Evolutionary conservation across 768 basidiomycete genomes (phyloP).

Genomic region (Lenzites betulinus): DNA sequence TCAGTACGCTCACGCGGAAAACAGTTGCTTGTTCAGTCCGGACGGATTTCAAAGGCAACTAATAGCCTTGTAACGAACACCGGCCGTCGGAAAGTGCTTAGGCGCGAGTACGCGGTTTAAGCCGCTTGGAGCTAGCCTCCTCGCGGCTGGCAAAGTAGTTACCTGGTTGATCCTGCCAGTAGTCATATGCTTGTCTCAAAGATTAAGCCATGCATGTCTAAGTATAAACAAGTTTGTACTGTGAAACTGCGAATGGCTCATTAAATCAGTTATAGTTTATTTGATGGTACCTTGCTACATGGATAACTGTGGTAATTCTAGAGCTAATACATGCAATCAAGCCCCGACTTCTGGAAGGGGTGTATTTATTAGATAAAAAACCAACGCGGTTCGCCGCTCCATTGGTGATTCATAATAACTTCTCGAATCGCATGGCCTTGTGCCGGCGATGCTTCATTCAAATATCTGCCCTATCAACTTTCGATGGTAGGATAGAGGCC

Average conservation of each 20-base stretch:
- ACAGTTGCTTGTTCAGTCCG: conserved; percentile 20
- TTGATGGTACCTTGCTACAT: conserved; percentile 76
- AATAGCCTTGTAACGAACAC: conserved; percentile 24
- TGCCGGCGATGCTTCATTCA: conserved; percentile 69
- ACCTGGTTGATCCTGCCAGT: conserved; percentile 86
- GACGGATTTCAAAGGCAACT: conserved; percentile 21
- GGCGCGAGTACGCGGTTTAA: conserved; percentile 17
- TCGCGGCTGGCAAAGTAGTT: conserved; percentile 51
- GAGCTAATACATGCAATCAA: conserved; percentile 75
- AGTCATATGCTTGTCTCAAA: conserved; percentile 85
- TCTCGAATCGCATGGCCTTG: conserved; percentile 73
- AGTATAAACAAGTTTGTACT: conserved; percentile 73
- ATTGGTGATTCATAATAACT: conserved; percentile 79
- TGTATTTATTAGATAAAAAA: conserved; percentile 78
- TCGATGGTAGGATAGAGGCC: conserved; percentile 75
- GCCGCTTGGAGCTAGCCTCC: conserved; percentile 11
- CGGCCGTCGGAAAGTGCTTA: conserved; percentile 20
- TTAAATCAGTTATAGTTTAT: conserved; percentile 85
- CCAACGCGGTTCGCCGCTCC: conserved; percentile 63
- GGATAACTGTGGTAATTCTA: conserved; percentile 82
- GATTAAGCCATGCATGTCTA: conserved; percentile 84
- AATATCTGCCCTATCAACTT: conserved; percentile 78
- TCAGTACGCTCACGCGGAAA: conserved; percentile 21
- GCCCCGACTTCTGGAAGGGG: conserved; percentile 71
- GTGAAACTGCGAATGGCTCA: conserved; percentile 84